Percentiles rank a stretch among this genome's conserved stretches.
Evolutionary conservation across 139 green algal genomes (phyloP).

Genomic region (Dunaliella primolecta): DNA sequence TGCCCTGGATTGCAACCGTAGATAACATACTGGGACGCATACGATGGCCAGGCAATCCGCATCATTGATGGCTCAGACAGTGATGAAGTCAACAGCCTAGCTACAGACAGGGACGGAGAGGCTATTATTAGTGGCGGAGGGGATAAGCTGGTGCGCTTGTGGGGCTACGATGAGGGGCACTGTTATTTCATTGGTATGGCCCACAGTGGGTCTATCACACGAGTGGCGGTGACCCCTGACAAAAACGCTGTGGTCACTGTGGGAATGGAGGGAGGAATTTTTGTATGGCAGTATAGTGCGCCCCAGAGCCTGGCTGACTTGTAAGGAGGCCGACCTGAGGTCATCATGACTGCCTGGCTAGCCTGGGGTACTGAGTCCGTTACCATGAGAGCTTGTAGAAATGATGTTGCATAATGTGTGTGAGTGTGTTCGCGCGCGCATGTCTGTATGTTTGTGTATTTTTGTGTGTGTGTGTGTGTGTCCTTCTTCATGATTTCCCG

Average conservation of each 20-base stretch:
- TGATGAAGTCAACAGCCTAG: conserved; percentile 64
- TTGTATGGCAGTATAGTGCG: conserved; percentile 62
- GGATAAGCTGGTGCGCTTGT: conserved; percentile 80
- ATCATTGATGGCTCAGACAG: conserved; percentile 70
- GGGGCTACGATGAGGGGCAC: conserved; percentile 81
- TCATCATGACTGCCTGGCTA: too few relatives aligned
- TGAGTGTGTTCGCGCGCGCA: too few relatives aligned
- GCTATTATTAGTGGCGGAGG: conserved; percentile 61
- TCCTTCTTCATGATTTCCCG: too few relatives aligned
- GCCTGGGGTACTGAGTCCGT: too few relatives aligned
- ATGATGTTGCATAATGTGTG: too few relatives aligned
- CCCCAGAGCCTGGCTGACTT: conserved; percentile 28
- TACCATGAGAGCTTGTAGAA: too few relatives aligned
- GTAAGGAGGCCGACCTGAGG: too few relatives aligned
- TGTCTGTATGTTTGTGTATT: too few relatives aligned
- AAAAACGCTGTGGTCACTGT: conserved; percentile 69
- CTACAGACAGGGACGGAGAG: conserved; percentile 60
- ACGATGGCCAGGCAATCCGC: conserved; percentile 76
- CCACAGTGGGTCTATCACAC: conserved; percentile 62
- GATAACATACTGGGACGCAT: conserved; percentile 87
- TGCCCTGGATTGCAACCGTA: too few relatives aligned
- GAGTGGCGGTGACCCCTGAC: conserved; percentile 62
- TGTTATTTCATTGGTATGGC: conserved; percentile 67
- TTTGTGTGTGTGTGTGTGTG: too few relatives aligned
- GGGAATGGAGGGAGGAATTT: conserved; percentile 74